Evolutionary conservation across 768 basidiomycete genomes (phyloP).

Genomic region (Lentinula sp.): DNA sequence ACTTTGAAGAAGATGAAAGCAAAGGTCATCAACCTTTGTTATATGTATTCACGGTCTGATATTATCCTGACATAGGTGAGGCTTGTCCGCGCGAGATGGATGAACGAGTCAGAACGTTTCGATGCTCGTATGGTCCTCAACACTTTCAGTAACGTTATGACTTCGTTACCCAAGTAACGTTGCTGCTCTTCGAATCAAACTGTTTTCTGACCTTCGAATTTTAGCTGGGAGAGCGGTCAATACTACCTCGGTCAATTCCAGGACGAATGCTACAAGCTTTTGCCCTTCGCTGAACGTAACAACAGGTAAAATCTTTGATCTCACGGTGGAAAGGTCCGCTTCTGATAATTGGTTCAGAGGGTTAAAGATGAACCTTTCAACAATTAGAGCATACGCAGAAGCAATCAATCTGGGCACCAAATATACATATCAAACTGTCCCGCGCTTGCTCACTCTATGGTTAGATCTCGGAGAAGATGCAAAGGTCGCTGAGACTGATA

Average conservation of each 20-base stretch:
- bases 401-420: conserved; percentile 84
- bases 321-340: background rate
- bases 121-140: conserved; percentile 57
- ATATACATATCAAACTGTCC: conserved; percentile 93
- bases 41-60: background rate
- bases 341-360: conserved; percentile 30
- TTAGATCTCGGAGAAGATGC: conserved; percentile 77
- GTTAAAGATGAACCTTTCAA: conserved; percentile 57
- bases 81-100: conserved; percentile 85
- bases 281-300: conserved; percentile 38
- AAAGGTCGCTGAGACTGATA: conserved; percentile 16
- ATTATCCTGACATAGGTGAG: conserved; percentile 45
- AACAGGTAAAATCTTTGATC: conserved; percentile 29
- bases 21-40: conserved; percentile 40
- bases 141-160: conserved; percentile 47
- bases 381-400: conserved; percentile 59
- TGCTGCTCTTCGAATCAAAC: background rate
- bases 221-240: conserved; percentile 77
- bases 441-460: conserved; percentile 92
- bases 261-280: conserved; percentile 63
- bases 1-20: conserved; percentile 47
- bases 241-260: conserved; percentile 89
- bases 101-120: conserved; percentile 83
- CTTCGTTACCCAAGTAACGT: conserved; percentile 44
- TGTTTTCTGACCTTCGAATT: background rate